Conservation (phyloP, 345 rosid species). For the Rhodamnia argentea region DNA sequence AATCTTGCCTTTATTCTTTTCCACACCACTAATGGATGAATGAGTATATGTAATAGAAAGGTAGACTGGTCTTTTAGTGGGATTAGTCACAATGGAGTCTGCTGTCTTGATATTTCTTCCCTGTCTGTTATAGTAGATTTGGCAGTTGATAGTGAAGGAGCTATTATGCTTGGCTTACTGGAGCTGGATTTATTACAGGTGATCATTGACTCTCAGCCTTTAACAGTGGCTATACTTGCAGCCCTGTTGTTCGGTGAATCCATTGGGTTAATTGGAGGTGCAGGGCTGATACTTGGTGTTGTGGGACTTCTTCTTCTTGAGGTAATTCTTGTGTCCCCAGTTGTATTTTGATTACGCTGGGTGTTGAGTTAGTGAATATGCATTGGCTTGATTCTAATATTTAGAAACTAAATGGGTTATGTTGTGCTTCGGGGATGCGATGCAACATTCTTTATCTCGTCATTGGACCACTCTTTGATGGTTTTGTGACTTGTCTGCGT, state of each 20-base stretch:
- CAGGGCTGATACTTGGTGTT: constrained; percentile 74
- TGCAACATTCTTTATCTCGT: neutral
- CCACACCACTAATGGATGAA: neutral
- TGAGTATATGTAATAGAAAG: neutral
- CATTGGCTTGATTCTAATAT: neutral
- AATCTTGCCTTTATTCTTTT: neutral
- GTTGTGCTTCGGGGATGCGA: neutral
- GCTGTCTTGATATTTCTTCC: neutral
- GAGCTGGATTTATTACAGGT: constrained; percentile 31
- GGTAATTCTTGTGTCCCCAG: constrained; percentile 20
- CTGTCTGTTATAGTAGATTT: neutral
- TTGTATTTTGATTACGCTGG: neutral
- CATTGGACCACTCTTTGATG: neutral
- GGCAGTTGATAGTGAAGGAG: neutral
- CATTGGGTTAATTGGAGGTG: constrained; percentile 67
- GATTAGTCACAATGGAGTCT: neutral
- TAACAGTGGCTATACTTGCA: constrained; percentile 85
- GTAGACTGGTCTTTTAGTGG: neutral
- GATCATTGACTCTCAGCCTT: constrained; percentile 87
- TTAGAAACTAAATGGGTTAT: neutral
- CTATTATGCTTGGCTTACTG: neutral
- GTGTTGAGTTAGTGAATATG: neutral
- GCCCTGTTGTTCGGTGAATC: constrained; percentile 73
- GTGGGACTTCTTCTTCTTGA: constrained; percentile 85
- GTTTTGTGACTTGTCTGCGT: neutral